A percentile compares a stretch with the other conserved stretches of the same genome.
Conservation (phyloP, 768 basidiomycete species). For the Lentinula aciculospora region DNA sequence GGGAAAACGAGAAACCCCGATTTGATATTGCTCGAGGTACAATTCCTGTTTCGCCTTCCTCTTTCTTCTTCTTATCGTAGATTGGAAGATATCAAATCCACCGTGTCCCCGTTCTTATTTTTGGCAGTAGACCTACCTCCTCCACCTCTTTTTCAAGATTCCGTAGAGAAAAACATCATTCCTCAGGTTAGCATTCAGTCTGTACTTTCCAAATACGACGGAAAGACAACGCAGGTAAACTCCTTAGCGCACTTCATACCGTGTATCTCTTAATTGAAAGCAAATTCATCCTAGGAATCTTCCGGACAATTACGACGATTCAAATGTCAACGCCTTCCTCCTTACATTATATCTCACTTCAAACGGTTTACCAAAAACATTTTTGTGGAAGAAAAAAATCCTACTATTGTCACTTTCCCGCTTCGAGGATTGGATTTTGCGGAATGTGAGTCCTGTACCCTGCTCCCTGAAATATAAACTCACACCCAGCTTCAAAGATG, state of each 20-base stretch:
- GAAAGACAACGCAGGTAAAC: conserved; percentile 77
- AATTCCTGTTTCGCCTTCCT: conserved; percentile 16
- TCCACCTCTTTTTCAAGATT: conserved; percentile 95
- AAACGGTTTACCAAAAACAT: conserved; percentile 95
- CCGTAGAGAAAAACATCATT: conserved; percentile 97
- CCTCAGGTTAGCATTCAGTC: conserved; percentile 93
- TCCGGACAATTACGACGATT: conserved; percentile 80
- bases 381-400: conserved; percentile 98
- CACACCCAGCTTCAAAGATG: conserved; percentile 45
- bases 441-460: conserved; percentile 62
- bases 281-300: conserved; percentile 55
- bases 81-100: conserved; percentile 73
- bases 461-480: conserved; percentile 6
- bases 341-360: conserved; percentile 90
- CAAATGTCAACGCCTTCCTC: conserved; percentile 86
- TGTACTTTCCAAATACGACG: conserved; percentile 92
- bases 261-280: neutral
- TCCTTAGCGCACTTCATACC: neutral
- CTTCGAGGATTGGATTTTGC: conserved; percentile 87
- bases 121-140: conserved; percentile 94
- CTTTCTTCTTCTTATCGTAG: conserved; percentile 1
- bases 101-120: conserved; percentile 89
- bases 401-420: conserved; percentile 97
- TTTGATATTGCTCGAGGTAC: conserved; percentile 94
- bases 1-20: conserved; percentile 73